Evolutionary conservation across 176 grass and related monocot species (phyloP).

Genomic region (Hyparrhenia diplandra): DNA sequence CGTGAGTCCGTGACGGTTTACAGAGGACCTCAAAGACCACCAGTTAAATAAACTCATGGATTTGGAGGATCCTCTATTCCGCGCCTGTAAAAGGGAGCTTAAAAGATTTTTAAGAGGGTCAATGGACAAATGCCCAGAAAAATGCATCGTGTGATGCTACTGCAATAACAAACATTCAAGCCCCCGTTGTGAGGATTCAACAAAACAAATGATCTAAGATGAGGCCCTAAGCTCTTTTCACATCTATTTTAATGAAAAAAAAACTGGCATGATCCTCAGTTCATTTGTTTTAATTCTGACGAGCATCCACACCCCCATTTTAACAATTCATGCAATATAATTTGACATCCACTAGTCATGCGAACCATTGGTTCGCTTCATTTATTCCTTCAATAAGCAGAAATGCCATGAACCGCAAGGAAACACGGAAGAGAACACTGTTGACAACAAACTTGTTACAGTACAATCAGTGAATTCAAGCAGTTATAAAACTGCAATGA

Average conservation of each 20-base stretch:
- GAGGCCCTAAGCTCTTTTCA: neutral
- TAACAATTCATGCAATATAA: neutral
- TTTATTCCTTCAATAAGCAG: neutral
- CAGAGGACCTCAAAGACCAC: neutral
- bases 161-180: too few species aligned
- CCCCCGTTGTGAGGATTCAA: too few species aligned
- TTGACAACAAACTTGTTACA: neutral
- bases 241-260: neutral
- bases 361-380: neutral
- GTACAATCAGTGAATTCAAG: neutral
- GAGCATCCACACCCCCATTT: neutral
- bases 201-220: too few species aligned
- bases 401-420: neutral
- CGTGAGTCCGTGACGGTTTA: neutral
- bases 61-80: neutral
- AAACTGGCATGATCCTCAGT: neutral
- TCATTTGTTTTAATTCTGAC: neutral
- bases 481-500: neutral
- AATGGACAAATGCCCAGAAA: too few species aligned
- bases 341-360: neutral
- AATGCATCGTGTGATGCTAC: too few species aligned
- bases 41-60: neutral
- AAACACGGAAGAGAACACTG: neutral
- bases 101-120: too few species aligned
- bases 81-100: neutral